Evolutionary conservation across 106 monocot species (phyloP), one percentile per base, ranked within the genome.

Genomic region (Dioscorea zingiberensis): DNA sequence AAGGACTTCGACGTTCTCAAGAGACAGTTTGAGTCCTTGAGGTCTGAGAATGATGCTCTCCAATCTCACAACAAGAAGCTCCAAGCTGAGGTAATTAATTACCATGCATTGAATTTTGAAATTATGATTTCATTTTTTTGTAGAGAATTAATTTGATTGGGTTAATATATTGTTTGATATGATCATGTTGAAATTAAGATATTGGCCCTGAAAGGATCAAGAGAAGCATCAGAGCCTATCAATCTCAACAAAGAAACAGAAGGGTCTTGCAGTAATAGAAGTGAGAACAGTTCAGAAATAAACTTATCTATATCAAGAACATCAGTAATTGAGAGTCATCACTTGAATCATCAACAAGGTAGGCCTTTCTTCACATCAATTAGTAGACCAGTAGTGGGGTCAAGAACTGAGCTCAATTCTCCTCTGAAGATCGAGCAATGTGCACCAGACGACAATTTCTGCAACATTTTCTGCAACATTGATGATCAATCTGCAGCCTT

Each of bases 241-340:
- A 97, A 97, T 67, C 88, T 92, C 15, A 97, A 92, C 48, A 97
- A 97, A 69, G 97, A 92, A 66, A 97, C 83, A 4, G 97, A 97
- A 55, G 92, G 76, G 11, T 97, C 92, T 4, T 86, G 79, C 79
- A 97, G 97, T 86, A 92, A 97, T 26, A 83, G 89, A 59, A 93
- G 85, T 24, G 89, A 94, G 69, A 90, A 87, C 62, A 97, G 88
- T 78, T 84, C 88, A 12, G 92, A 88, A 19, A 64, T 81, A 63
- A 85, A 87, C 66, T 58, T 85, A 49, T 85, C 83, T 30, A 85
- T 77, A 17, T 83, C 91, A 18, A 75, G 87, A 74, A 70, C 94
- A 48, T 25, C 78, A 17, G 71, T 74, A 13, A 48, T 25, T 7
- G 81, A 70, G 47, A 77, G 46, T 13, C 46, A 74, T 32, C 77